Base-by-base conservation (phyloP, 495 filamentous ascomycete species). In the Pseudotulostoma volvatum region DNA sequence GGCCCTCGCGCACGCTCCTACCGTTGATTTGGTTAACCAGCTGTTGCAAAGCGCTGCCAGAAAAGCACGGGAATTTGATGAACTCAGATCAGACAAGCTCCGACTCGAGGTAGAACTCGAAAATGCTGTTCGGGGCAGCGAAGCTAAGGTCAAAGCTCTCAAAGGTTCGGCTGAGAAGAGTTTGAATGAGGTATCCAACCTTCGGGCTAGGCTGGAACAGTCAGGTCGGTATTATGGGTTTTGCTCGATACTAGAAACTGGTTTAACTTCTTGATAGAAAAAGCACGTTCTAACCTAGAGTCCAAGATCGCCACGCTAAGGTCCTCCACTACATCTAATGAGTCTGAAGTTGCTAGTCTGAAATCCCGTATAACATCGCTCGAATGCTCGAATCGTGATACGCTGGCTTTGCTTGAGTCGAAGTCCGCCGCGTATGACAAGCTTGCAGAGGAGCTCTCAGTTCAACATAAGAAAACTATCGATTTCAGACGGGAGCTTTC, bases 51-150 rank as follows among this genome's bases (percentile, higher is more conserved):
- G 63, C 2, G 70, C 95, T 35, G 67, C 74, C 16, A 63, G 64
- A 19, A 92, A 84, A 58, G 80, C 83, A 19, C 79, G 73, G 34
- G 86, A 93, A 46, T 71, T 72, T 46, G 84, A 94, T 46, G 70
- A 75, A 30, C 57, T 88, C 9, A 76, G 73, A 42, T 76, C 87
- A 4, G 79, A 90, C 33, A 94, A 93, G 56, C 69, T 93, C 33
- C 79, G 79, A 37, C 54, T 81, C 11, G 82, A 86, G 40, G 84
- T 96, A n/a, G 90, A 96, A 61, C 66, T 96, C 7, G 90, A 96
- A 55, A 87, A 80, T 59, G 75, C 78, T 18, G 77, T 92, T 11
- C 76, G 83, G 30, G 77, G 68, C 41, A 77, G 76, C 31, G 88
- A 96, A 50, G 75, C 79, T 11, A 81, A 83, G 54, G 72, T 75